These are phyloP conservation scores for Tulasnella sp. DNA, from an alignment of 768 basidiomycete genomes.

Conservation along the genomic window DNA sequence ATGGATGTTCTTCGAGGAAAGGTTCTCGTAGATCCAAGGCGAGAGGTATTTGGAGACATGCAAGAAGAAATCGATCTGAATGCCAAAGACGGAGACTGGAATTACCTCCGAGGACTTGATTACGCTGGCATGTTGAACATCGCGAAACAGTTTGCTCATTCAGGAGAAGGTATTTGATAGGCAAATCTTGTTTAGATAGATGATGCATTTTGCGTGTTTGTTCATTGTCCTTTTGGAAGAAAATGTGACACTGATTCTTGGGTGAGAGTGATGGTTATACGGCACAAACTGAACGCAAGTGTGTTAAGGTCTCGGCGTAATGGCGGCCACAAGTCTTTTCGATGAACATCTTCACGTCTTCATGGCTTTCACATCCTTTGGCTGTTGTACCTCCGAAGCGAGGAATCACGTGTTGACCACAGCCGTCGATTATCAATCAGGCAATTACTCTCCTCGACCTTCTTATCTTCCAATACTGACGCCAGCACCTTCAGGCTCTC, in stretches of 20 bases:
- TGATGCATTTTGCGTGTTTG: background rate
- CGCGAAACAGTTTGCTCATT: slow-evolving; percentile 16
- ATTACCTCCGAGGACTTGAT: slow-evolving; percentile 12
- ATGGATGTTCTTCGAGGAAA: background rate
- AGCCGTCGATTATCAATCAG: no score
- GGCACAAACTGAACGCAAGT: no score
- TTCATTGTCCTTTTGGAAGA: slow-evolving; percentile 1
- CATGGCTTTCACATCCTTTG: no score
- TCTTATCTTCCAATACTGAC: no score
- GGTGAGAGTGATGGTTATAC: no score
- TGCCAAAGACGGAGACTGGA: slow-evolving; percentile 4
- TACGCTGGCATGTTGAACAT: slow-evolving; percentile 17
- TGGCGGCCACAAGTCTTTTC: no score
- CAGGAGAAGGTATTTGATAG: slow-evolving; percentile 11
- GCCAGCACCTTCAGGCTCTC: no score
- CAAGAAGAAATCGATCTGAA: slow-evolving; percentile 11
- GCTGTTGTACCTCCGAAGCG: no score
- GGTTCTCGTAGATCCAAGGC: background rate
- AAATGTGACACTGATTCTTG: background rate
- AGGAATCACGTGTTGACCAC: no score
- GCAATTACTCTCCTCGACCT: no score
- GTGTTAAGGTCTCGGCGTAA: no score
- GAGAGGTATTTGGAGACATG: background rate
- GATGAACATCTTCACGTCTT: no score
- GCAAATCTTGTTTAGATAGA: background rate